A percentile compares a stretch with the other conserved stretches of the same genome.
These are phyloP conservation scores for Medicago ruthenica DNA, from an alignment of 306 rosid species.

Conservation along the genomic window DNA sequence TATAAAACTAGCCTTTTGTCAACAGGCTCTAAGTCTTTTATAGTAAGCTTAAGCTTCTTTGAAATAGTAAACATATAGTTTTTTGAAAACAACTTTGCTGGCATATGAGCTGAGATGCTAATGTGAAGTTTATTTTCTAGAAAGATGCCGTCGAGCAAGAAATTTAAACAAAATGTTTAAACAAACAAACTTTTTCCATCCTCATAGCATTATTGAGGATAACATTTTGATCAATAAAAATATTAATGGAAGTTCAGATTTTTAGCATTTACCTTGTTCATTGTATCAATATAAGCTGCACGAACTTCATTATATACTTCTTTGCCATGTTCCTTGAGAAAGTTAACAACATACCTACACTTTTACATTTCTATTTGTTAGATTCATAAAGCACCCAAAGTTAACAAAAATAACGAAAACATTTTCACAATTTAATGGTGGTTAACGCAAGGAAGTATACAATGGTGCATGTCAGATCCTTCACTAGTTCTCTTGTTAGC, in stretches of 20 bases:
- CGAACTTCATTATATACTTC: slow-evolving; percentile 88
- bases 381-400: slow-evolving; percentile 38
- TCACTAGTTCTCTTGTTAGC: slow-evolving; percentile 22
- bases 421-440: slow-evolving; percentile 27
- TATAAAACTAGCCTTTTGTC: slow-evolving; percentile 17
- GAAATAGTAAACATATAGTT: slow-evolving; percentile 6
- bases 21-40: slow-evolving; percentile 19
- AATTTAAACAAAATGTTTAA: slow-evolving; percentile 14
- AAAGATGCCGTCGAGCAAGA: slow-evolving; percentile 15
- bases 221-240: slow-evolving; percentile 8
- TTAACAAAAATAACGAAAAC: slow-evolving; percentile 35
- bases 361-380: slow-evolving; percentile 42
- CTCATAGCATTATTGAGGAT: slow-evolving; percentile 24
- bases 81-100: slow-evolving; percentile 1
- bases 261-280: slow-evolving; percentile 75
- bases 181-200: slow-evolving; percentile 13
- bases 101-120: slow-evolving; percentile 17
- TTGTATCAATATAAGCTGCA: slow-evolving; percentile 89
- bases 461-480: slow-evolving; percentile 27
- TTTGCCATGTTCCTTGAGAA: slow-evolving; percentile 93
- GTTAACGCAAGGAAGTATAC: slow-evolving; percentile 19
- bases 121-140: slow-evolving; percentile 32
- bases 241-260: slow-evolving; percentile 2
- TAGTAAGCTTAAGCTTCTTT: slow-evolving; percentile 12
- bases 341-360: slow-evolving; percentile 77